Percentiles rank a stretch among this genome's conserved stretches.
These are phyloP conservation scores for Ichthyophonus hoferi DNA, from an alignment of 208 protist genomes.

Conservation along the genomic window DNA sequence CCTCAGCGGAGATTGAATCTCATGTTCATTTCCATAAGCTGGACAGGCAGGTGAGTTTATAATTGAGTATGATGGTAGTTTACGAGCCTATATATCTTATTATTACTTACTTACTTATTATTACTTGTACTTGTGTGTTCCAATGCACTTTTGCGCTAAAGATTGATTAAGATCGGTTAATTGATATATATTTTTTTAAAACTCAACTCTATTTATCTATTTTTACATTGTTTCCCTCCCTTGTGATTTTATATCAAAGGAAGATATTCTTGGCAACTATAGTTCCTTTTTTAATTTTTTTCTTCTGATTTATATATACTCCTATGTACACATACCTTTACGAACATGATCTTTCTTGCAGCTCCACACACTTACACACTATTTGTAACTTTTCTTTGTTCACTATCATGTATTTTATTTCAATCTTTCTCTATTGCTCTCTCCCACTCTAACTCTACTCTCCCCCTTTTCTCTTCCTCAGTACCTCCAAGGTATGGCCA, in stretches of 20 bases:
- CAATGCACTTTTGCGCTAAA: not conserved
- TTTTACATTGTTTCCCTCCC: not conserved
- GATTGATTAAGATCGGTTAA: no score
- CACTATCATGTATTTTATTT: not conserved
- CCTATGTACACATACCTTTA: not conserved
- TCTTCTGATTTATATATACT: not conserved
- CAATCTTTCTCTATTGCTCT: not conserved
- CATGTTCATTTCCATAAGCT: not conserved
- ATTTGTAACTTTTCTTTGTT: not conserved
- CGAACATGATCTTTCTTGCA: not conserved
- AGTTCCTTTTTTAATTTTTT: not conserved
- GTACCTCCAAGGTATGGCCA: not conserved
- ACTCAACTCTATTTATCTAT: not conserved
- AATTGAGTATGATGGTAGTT: not conserved
- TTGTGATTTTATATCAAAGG: no score
- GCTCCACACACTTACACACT: constrained; percentile 4
- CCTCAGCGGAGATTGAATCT: not conserved
- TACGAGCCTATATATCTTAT: not conserved
- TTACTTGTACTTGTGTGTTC: not conserved
- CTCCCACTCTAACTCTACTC: not conserved
- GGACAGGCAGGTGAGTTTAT: not conserved
- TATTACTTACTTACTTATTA: not conserved
- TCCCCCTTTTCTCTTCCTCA: not conserved
- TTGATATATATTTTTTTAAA: no score
- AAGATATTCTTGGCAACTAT: no score